Percentiles rank a stretch among this genome's conserved stretches.
phyloP scores from a whole-genome alignment of 2,329 filamentous ascomycete species.

The Pestalotiopsis sp. region DNA sequence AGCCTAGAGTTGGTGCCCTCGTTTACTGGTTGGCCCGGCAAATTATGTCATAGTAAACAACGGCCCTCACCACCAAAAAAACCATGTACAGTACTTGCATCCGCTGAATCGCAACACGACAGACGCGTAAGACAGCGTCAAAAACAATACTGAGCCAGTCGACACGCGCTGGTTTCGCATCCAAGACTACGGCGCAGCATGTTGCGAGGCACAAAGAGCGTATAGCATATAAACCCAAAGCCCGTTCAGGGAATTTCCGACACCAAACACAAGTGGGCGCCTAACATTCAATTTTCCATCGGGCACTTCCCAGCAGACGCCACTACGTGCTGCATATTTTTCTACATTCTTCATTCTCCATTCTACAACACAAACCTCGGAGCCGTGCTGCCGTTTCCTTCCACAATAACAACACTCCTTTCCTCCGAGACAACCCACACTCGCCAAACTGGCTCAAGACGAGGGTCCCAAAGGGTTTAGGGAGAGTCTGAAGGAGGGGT shows the following conservation, averaged over 20 bases:
- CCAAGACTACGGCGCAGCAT: not conserved
- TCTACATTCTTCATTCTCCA: conserved; percentile 13
- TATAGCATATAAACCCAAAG: conserved; percentile 1
- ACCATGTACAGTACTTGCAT: conserved; percentile 2
- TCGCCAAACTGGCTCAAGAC: conserved; percentile 15
- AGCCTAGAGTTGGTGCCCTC: not conserved
- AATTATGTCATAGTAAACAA: conserved; percentile 27
- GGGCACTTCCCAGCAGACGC: not conserved
- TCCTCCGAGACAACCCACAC: conserved; percentile 18
- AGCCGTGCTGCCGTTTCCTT: not conserved
- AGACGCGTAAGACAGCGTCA: not conserved
- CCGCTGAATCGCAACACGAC: not conserved
- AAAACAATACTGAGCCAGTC: conserved; percentile 18
- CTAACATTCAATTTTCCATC: not conserved
- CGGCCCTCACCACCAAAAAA: conserved; percentile 7
- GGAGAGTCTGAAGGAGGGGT: conserved; percentile 18
- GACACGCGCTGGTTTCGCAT: conserved; percentile 11
- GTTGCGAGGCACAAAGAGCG: not conserved
- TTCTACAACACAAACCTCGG: conserved; percentile 30
- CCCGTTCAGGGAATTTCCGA: not conserved
- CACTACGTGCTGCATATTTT: conserved; percentile 3
- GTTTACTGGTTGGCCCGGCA: conserved; percentile 26
- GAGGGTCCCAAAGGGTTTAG: conserved; percentile 16
- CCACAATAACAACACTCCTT: not conserved
- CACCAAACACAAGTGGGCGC: not conserved